Evolutionary conservation across 164 flowering plant species (phyloP).

Genomic region (Umbellularia californica): DNA sequence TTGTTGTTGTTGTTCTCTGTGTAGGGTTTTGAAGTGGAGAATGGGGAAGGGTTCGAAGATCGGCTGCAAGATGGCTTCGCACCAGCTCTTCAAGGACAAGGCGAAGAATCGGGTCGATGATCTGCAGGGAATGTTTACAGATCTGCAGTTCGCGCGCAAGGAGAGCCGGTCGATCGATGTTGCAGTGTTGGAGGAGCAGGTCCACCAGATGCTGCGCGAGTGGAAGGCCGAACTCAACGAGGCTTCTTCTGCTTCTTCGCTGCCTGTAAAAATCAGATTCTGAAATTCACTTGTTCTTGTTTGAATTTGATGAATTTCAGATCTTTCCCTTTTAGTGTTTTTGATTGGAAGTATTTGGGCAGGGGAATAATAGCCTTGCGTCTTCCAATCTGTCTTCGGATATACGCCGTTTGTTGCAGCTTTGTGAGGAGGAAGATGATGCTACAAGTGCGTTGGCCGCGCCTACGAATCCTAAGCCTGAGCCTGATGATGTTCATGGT

Average conservation of each 20-base stretch:
- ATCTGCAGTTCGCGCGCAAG: slow-evolving; percentile 88
- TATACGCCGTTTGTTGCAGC: slow-evolving; percentile 68
- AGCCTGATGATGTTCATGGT: slow-evolving; percentile 40
- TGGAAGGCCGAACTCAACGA: slow-evolving; percentile 95
- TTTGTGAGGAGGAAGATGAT: slow-evolving; percentile 60
- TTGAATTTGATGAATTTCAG: background rate
- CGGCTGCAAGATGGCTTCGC: slow-evolving; percentile 75
- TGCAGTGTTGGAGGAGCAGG: slow-evolving; percentile 84
- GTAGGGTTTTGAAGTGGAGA: slow-evolving; percentile 17
- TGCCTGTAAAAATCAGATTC: slow-evolving; percentile 34
- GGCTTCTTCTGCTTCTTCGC: slow-evolving; percentile 87
- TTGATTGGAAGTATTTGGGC: slow-evolving; percentile 2
- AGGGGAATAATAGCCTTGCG: slow-evolving; percentile 79
- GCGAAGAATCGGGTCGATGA: slow-evolving; percentile 93
- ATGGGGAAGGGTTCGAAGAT: slow-evolving; percentile 73
- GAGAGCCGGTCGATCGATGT: slow-evolving; percentile 73
- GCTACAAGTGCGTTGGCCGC: slow-evolving; percentile 48
- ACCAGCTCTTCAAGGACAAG: slow-evolving; percentile 82
- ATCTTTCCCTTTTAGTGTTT: background rate
- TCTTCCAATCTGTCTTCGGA: slow-evolving; percentile 62
- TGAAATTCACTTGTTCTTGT: background rate
- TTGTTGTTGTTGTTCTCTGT: background rate
- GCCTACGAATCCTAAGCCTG: slow-evolving; percentile 64
- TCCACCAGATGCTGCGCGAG: slow-evolving; percentile 93
- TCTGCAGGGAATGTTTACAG: slow-evolving; percentile 76